Evolutionary conservation across 1,284 basidiomycete genomes (phyloP), one percentile per base, ranked within the genome.

Genomic region (Acaromyces ingoldii): DNA sequence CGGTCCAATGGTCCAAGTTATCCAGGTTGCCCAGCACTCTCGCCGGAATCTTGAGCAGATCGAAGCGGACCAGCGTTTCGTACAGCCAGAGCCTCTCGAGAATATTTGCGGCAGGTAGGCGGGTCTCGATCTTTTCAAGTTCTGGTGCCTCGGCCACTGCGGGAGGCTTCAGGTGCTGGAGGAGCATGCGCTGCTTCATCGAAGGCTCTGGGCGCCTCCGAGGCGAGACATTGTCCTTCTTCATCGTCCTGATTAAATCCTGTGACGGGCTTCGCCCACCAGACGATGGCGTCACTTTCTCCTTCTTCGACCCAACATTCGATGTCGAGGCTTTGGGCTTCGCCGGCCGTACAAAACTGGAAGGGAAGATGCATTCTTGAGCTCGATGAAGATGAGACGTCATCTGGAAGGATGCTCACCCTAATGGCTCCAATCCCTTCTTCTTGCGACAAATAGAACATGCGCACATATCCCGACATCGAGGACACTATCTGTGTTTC

Each of bases 71-170:
- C 43, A 68, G 55, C 47, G 58, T 60, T 45, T 68, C 66, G 54
- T 68, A 68, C 48, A 68, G 58, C 64, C 65, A 68, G 49, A 65
- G 64, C 21, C 66, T 54, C 6, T 58, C 66, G n/a, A 60, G 55
- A 40, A 68, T 46, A 42, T 68, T 68, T 26, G 60, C 62, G 13
- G 53, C 41, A 30, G 57, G 59, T 15, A 68, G 49, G 30, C 51
- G 53, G 36, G 62, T 68, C 4, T 57, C 28, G 40, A 66, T 66
- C 24, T 52, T 39, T 31, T 63, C 54, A 9, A 66, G 50, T 11
- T 40, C 24, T 11, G 66, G 66, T 21, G 59, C 49, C 3, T 55
- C 24, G 1, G 47, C 57, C 21, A 39, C 34, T 10, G 48, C 39
- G 0, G 65, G 65, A 15, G 57, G 30, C 38, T 62, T 59, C 45